Evolutionary conservation across 2,329 filamentous ascomycete species (phyloP).

Genomic region (Venturia oleaginea): DNA sequence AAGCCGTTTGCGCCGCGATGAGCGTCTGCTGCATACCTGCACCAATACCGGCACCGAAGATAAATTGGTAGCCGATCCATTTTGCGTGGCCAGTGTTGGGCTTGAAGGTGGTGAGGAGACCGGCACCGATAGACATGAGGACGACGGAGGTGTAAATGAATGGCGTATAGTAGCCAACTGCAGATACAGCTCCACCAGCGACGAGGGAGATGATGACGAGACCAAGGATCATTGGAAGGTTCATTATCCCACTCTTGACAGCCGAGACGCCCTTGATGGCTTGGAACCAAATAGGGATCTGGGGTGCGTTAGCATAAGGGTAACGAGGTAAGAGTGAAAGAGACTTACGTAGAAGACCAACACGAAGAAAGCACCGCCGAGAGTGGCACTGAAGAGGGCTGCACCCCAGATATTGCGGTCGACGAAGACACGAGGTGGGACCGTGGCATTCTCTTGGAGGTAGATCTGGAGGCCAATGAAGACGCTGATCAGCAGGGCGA

Average conservation of each 20-base stretch:
- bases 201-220: constrained; percentile 36
- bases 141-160: constrained; percentile 36
- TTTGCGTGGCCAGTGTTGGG: constrained; percentile 28
- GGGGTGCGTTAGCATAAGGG: neutral
- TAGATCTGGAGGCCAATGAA: constrained; percentile 37
- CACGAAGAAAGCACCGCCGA: constrained; percentile 37
- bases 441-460: constrained; percentile 36
- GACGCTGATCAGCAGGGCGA: constrained; percentile 31
- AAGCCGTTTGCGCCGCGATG: constrained; percentile 37
- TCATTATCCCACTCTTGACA: constrained; percentile 39
- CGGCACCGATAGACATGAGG: constrained; percentile 37
- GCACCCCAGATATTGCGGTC: constrained; percentile 36
- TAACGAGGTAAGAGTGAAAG: neutral
- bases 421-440: constrained; percentile 37
- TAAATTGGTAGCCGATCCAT: constrained; percentile 31
- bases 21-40: constrained; percentile 41
- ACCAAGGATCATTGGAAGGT: constrained; percentile 37
- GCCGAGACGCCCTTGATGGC: constrained; percentile 39
- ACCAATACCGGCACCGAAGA: constrained; percentile 34
- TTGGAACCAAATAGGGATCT: constrained; percentile 39
- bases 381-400: constrained; percentile 31
- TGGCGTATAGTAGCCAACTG: constrained; percentile 41
- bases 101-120: constrained; percentile 36
- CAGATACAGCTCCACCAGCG: constrained; percentile 30
- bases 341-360: constrained; percentile 31